Percentiles rank a stretch among this genome's conserved stretches.
phyloP scores from a whole-genome alignment of 2,329 filamentous ascomycete genomes.

The Botrytis cinerea region DNA sequence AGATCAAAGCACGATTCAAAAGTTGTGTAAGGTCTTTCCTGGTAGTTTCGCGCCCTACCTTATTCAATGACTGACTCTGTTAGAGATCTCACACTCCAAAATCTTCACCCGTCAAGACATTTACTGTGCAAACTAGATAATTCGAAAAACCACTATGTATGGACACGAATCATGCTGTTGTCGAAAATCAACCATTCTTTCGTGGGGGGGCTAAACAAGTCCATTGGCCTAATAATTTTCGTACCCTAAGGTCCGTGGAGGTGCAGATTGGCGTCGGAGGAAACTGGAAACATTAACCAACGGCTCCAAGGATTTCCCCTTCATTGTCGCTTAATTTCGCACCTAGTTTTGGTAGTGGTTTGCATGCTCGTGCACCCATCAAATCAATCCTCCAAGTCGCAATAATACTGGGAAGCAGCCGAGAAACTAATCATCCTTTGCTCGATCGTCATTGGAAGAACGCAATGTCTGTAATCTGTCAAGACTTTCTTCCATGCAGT shows the following conservation, averaged over 20 bases:
- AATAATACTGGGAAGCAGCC: background rate
- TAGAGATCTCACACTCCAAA: background rate
- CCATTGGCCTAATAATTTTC: background rate
- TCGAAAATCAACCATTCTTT: background rate
- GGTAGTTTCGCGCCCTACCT: background rate
- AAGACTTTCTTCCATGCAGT: conserved; percentile 16
- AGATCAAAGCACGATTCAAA: background rate
- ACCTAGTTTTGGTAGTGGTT: background rate
- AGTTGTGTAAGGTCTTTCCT: background rate
- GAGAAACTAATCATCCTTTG: background rate
- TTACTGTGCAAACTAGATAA: background rate
- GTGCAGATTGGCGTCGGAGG: background rate
- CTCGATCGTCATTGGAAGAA: background rate
- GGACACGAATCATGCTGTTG: background rate
- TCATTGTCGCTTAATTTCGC: conserved; percentile 18
- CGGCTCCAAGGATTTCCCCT: conserved; percentile 14
- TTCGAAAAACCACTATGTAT: background rate
- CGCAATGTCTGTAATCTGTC: background rate
- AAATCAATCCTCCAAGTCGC: background rate
- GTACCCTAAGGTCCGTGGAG: background rate
- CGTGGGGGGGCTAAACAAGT: background rate
- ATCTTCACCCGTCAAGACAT: background rate
- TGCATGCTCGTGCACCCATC: conserved; percentile 11
- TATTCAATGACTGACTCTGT: conserved; percentile 1
- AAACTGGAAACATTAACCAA: background rate